Evolutionary conservation across 345 rosid genomes (phyloP).

Genomic region (Euphorbia tirucalli): DNA sequence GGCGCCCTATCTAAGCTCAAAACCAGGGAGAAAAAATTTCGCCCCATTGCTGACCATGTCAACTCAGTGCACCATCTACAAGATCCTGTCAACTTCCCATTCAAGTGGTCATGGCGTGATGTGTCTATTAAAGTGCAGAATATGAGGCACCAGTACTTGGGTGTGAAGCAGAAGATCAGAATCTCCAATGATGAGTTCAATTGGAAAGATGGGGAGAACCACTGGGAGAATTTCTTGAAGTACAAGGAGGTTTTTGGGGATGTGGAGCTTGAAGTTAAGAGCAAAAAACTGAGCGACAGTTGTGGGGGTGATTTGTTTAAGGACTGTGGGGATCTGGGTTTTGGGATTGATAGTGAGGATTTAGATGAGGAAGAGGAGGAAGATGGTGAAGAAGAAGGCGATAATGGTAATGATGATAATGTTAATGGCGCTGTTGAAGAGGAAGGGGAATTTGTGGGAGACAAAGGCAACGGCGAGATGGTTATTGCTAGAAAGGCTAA

Average conservation of each 20-base stretch:
- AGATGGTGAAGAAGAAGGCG: slow-evolving; percentile 37
- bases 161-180: slow-evolving; percentile 81
- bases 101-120: slow-evolving; percentile 83
- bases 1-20: slow-evolving; percentile 66
- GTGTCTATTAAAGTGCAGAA: slow-evolving; percentile 78
- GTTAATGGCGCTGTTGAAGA: slow-evolving; percentile 22
- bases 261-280: slow-evolving; percentile 63
- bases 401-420: slow-evolving; percentile 27
- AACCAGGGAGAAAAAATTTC: slow-evolving; percentile 77
- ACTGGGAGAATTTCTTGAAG: slow-evolving; percentile 73
- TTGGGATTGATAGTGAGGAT: slow-evolving; percentile 51
- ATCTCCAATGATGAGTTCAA: slow-evolving; percentile 48
- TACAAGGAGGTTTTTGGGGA: slow-evolving; percentile 79
- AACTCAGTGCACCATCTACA: slow-evolving; percentile 57
- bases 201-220: slow-evolving; percentile 73
- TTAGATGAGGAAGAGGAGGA: slow-evolving; percentile 54
- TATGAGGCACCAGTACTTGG: slow-evolving; percentile 81
- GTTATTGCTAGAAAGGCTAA: slow-evolving; percentile 28
- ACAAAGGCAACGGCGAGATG: slow-evolving; percentile 30
- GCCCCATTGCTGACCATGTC: slow-evolving; percentile 72
- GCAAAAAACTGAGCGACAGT: slow-evolving; percentile 37
- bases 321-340: slow-evolving; percentile 42
- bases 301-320: slow-evolving; percentile 38
- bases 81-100: slow-evolving; percentile 59
- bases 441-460: slow-evolving; percentile 38